Base-by-base conservation (phyloP, 2,329 filamentous ascomycete species). In the Colletotrichum phormii region DNA sequence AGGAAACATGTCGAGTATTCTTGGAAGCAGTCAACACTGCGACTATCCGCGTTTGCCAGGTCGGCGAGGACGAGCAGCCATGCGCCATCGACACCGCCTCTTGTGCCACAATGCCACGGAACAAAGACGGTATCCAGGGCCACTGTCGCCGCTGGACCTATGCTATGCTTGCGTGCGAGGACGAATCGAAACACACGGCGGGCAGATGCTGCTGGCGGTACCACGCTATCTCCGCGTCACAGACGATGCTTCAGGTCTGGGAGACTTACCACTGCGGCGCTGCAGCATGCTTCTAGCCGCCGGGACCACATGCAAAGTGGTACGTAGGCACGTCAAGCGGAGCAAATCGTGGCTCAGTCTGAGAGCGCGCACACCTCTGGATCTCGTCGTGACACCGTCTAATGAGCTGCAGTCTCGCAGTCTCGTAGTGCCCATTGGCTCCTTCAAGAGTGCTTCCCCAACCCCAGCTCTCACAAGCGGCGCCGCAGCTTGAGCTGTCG, bases 121-220 rank as follows among this genome's bases (percentile, higher is more conserved):
- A 70, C 65, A 72, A 70, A 70, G 66, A 42, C 42, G 54, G 66
- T 70, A 37, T 49, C 66, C 70, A 53, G 63, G 69, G 31, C 51
- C 59, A 55, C 65, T 59, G 66, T 58, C 66, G 69, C 63, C 37
- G 59, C 65, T 72, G 33, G 26, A 51, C 37, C 53, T 63, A 51
- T 53, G 53, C 64, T 65, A 63, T 72, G 64, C 59, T n/a, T 62
- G 12, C 42, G 42, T 49, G 42, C 18, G 42, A 72, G 26, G 18
- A 62, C 46, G 60, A 49, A 60, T 59, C 60, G 60, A 61, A 60
- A 69, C 60, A 70, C 64, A 59, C 42, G 65, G 66, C 66, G 70
- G 66, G 1, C 70, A 37, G 53, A 64, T 64, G 51, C 60, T 49
- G 42, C 60, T 35, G 53, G n/a, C 53, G 35, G 70, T 72, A 61